These are phyloP conservation scores for Pseudomassariella vexata DNA, from an alignment of 2,329 filamentous ascomycete genomes.

Conservation along the genomic window DNA sequence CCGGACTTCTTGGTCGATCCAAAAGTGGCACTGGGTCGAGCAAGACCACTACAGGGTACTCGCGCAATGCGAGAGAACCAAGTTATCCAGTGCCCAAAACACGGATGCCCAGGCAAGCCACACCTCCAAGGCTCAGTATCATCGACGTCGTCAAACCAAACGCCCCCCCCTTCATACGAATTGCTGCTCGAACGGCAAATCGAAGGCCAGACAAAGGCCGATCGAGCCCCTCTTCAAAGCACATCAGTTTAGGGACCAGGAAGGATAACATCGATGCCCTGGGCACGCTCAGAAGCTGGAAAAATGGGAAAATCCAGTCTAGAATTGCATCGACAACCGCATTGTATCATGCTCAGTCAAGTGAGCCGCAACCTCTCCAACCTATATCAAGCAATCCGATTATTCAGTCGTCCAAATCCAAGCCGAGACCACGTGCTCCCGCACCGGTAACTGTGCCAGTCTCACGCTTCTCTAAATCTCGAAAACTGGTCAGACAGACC, in stretches of 20 bases:
- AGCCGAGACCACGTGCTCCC: constrained; percentile 3
- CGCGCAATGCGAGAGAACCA: too few relatives aligned
- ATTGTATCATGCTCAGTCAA: constrained; percentile 12
- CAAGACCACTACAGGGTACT: too few relatives aligned
- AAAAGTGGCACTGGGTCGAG: constrained; percentile 10
- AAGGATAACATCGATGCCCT: constrained; percentile 54
- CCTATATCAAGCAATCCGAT: constrained; percentile 17
- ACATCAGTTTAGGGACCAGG: constrained; percentile 56
- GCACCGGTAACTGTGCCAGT: constrained; percentile 7
- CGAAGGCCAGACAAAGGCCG: constrained; percentile 43
- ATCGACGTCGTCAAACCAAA: constrained; percentile 50
- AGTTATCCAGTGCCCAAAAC: too few relatives aligned
- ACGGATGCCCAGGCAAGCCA: constrained; percentile 4
- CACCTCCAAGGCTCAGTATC: constrained; percentile 50
- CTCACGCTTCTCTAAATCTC: constrained; percentile 20
- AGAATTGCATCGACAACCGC: constrained; percentile 28
- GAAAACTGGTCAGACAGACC: constrained; percentile 20
- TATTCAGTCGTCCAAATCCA: constrained; percentile 6
- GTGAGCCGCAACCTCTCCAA: constrained; percentile 13
- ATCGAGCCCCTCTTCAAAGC: constrained; percentile 48
- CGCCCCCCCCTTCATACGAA: constrained; percentile 53
- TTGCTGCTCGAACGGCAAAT: constrained; percentile 54
- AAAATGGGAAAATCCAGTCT: constrained; percentile 42
- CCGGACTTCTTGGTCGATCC: constrained; percentile 16
- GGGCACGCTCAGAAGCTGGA: constrained; percentile 50